phyloP scores from a whole-genome alignment of 306 rosid species.

The Prinsepia uniflora region DNA sequence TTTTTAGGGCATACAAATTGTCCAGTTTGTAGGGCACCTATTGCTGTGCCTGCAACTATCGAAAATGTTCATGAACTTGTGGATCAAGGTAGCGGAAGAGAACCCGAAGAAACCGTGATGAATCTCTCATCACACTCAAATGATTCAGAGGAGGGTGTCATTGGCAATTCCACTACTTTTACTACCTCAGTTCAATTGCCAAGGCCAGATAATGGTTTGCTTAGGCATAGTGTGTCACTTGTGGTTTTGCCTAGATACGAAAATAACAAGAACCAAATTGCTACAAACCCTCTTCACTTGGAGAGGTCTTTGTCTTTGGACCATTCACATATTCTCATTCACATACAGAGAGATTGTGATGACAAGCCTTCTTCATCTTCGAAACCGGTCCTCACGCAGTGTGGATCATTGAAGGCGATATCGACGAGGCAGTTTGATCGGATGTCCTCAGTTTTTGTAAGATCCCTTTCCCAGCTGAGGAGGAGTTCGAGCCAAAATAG shows the following conservation, averaged over 20 bases:
- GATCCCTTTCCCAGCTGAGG: conserved; percentile 36
- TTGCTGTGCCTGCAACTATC: conserved; percentile 4
- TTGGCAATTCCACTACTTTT: background rate
- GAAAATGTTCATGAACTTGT: background rate
- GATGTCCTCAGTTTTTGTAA: conserved; percentile 26
- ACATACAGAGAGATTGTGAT: conserved; percentile 22
- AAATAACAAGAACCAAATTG: conserved; percentile 3
- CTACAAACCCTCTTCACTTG: conserved; percentile 8
- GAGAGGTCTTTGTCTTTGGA: conserved; percentile 46
- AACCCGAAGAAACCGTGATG: background rate
- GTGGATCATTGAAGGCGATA: conserved; percentile 15
- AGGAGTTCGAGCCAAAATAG: conserved; percentile 5
- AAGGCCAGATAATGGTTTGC: conserved; percentile 9
- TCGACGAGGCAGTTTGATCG: conserved; percentile 35
- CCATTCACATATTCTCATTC: conserved; percentile 22
- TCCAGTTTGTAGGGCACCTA: conserved; percentile 42
- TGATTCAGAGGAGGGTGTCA: background rate
- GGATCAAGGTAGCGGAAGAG: background rate
- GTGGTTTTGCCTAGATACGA: background rate
- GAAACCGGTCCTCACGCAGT: conserved; percentile 6
- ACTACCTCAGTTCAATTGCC: background rate
- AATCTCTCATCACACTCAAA: background rate
- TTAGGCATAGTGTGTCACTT: conserved; percentile 25
- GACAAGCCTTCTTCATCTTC: conserved; percentile 12
- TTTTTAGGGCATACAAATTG: conserved; percentile 38